Evolutionary conservation across 2,329 filamentous ascomycete genomes (phyloP), one percentile per base, ranked within the genome.

Genomic region (Trichoderma koningii): DNA sequence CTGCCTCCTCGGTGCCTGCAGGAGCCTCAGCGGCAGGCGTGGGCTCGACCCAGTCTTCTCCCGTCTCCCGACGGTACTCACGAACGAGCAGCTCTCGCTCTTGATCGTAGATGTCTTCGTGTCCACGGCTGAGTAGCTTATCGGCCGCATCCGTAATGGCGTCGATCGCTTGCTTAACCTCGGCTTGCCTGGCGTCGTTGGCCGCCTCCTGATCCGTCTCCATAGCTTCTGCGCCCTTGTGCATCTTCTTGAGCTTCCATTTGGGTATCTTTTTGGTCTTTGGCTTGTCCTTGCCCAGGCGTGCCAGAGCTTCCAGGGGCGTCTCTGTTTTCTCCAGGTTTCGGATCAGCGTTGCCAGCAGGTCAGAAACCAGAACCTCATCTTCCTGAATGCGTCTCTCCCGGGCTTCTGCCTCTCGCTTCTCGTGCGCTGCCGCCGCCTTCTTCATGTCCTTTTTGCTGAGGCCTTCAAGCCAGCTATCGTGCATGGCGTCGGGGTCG

Each of bases 381-480:
- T 98, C 94, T 65, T 96, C 89, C 66, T 87, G 85, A 28, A 89
- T 83, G 65, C 89, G 87, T 70, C 88, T 87, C 71, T 88, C 83
- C 65, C 90, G 85, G 60, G 87, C 83, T 73, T 96, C 93, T 1
- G 87, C 86, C 67, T 96, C 92, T 34, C 93, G 85, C 78, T 89
- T 92, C 72, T 96, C 90, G 64, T 95, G 91, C 3, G 95, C 95
- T 68, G 91, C 92, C 47, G 89, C 92, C 0, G 95, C 95, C 68
- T 87, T 88, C 74, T 88, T 91, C 83, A 98, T 96, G 66, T 97
- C 93, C 76, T 94, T 96, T 76, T 96, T 97, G 70, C 90, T 95
- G 21, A 97, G 81, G 0, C 95, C 95, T 51, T 97, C 91, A 21
- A 99, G 79, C 95, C 95, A 99, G 38, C 85, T 85, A 78, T 99